Evolutionary conservation across 1,139 yeast genomes (phyloP), one percentile per base, ranked within the genome.

Genomic region (Kurtzmaniella quercitrusa): DNA sequence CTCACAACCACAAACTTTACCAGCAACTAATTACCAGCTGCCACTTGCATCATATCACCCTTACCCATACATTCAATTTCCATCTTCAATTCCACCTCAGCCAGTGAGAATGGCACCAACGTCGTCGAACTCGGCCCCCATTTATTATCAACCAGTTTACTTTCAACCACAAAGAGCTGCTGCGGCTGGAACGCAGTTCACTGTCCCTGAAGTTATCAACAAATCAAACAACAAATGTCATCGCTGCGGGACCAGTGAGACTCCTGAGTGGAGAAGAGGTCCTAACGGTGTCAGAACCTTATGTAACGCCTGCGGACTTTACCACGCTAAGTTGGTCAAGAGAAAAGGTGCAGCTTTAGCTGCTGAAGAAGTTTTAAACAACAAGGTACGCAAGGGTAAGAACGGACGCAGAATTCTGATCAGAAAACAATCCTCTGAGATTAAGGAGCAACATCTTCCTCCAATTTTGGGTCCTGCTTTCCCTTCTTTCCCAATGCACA

Each of bases 211-310:
- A 50, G 65, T 68, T 15, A 62, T 67, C 31, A 64, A 66, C 44
- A 67, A 67, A 47, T 70, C 71, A 10, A 56, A 59, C 29, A 67
- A 69, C 48, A 65, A 62, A 51, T 64, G 69, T 47, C 68, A 64
- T 41, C 53, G 69, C 50, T 89, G 96, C 61, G 86, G 85, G 17
- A 82, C 86, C n/a, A 75, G 79, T 2, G 88, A 83, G 48, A 88
- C 96, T 1, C 95, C 96, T 1, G 96, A 89, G 65, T 89, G 96
- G 96, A 72, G 96, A 51, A 73, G 90, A 45, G 96, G 96, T 0
- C 96, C 96, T 2, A 79, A 81, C 48, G 96, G 96, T 0, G 85
- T 85, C 12, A 71, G 94, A 42, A 86, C 95, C 0, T 68, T 89
- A 46, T 89, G 96, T 63, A 89, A 89, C 61, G 95, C 96, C 0